phyloP scores from a whole-genome alignment of 108 stramenopile species.

The Nitzschia palea region DNA sequence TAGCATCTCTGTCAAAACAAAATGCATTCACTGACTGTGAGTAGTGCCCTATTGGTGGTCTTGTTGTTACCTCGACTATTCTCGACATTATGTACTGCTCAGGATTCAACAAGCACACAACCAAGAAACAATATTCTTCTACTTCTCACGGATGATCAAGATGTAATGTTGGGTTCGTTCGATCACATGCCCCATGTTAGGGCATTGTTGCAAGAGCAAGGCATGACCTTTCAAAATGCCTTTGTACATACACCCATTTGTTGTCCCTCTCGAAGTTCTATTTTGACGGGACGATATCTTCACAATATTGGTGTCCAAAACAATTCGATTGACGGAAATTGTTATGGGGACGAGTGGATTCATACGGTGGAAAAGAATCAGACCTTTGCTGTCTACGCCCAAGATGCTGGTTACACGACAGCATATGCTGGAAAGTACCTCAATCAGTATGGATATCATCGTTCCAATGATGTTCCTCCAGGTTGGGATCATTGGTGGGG shows the following conservation, averaged over 20 bases:
- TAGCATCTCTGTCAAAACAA: no score
- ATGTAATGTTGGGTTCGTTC: slow-evolving; percentile 31
- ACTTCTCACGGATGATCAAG: slow-evolving; percentile 46
- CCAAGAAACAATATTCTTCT: slow-evolving; percentile 28
- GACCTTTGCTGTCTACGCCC: slow-evolving; percentile 35
- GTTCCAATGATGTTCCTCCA: slow-evolving; percentile 9
- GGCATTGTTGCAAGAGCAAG: slow-evolving; percentile 6
- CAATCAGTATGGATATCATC: slow-evolving; percentile 27
- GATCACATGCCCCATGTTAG: slow-evolving; percentile 38
- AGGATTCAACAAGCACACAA: no score
- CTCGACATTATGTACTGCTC: no score
- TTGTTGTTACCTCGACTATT: no score
- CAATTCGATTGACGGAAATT: slow-evolving; percentile 27
- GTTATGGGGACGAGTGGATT: slow-evolving; percentile 35
- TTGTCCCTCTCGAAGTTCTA: slow-evolving; percentile 33
- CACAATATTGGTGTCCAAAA: slow-evolving; percentile 24
- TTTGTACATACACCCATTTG: slow-evolving; percentile 46
- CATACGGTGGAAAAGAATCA: slow-evolving; percentile 3
- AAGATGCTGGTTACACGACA: slow-evolving; percentile 34
- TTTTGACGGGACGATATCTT: slow-evolving; percentile 39
- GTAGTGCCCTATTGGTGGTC: no score
- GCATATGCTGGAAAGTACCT: slow-evolving; percentile 42
- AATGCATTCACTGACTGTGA: no score
- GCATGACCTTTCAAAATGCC: slow-evolving; percentile 33
- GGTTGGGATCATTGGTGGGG: slow-evolving; percentile 44